These are phyloP conservation scores for Lactarius sp. DNA, from an alignment of 768 basidiomycete genomes.

Conservation along the genomic window DNA sequence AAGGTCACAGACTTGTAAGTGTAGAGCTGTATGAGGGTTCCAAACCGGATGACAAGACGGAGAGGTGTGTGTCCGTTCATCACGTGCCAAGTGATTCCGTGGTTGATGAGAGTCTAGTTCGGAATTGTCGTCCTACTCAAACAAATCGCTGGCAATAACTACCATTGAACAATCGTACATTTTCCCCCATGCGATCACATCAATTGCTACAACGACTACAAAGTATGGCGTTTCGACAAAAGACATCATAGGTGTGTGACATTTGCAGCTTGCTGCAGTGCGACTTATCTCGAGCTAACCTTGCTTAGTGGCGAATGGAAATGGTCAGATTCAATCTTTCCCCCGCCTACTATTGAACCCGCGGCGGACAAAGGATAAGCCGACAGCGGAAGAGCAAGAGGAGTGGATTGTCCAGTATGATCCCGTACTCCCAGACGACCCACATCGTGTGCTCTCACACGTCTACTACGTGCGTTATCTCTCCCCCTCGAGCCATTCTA, in stretches of 20 bases:
- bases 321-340: constrained; percentile 68
- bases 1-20: constrained; percentile 68
- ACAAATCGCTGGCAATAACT: constrained; percentile 48
- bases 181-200: constrained; percentile 61
- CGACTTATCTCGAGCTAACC: background rate
- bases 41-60: constrained; percentile 58
- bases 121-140: constrained; percentile 51
- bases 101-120: constrained; percentile 36
- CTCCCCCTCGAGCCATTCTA: background rate
- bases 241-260: constrained; percentile 74
- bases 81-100: background rate
- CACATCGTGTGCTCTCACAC: constrained; percentile 52
- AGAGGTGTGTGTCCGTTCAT: constrained; percentile 45
- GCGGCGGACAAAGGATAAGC: constrained; percentile 72
- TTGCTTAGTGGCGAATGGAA: constrained; percentile 65
- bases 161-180: constrained; percentile 65
- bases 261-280: background rate
- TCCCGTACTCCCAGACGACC: constrained; percentile 67
- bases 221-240: constrained; percentile 85
- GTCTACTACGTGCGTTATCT: constrained; percentile 42
- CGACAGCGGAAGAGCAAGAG: constrained; percentile 72
- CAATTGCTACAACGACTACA: constrained; percentile 72
- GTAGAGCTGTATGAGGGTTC: constrained; percentile 88
- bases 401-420: constrained; percentile 87
- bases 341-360: constrained; percentile 76